phyloP scores from a whole-genome alignment of 768 basidiomycete species.

The Leccinum sublutescens region DNA sequence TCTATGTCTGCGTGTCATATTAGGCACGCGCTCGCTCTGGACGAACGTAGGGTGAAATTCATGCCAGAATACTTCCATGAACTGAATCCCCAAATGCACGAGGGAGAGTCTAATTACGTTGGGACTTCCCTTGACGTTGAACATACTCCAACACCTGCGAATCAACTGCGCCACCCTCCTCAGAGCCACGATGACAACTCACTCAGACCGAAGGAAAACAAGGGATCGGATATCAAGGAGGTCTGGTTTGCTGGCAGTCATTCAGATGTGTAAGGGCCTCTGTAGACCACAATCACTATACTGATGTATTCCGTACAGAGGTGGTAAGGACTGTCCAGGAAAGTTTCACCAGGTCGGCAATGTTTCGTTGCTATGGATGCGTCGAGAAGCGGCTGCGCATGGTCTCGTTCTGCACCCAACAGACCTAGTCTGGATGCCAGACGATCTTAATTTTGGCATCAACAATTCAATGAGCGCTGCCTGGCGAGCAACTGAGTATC shows the following conservation, averaged over 20 bases:
- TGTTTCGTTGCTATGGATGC: background rate
- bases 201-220: background rate
- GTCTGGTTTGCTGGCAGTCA: background rate
- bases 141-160: background rate
- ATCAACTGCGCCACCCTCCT: background rate
- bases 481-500: background rate
- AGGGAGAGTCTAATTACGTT: background rate
- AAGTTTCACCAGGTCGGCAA: background rate
- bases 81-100: background rate
- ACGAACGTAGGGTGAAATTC: background rate
- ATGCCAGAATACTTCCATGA: background rate
- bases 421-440: background rate
- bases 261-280: background rate
- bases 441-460: background rate
- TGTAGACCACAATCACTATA: background rate
- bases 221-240: background rate
- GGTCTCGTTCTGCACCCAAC: background rate
- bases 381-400: background rate
- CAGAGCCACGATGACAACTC: background rate
- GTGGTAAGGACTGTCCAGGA: background rate
- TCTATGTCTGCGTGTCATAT: background rate
- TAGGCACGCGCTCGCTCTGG: background rate
- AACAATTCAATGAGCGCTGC: background rate
- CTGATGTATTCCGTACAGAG: background rate
- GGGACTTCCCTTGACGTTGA: background rate